These are phyloP conservation scores for Tarenaya hassleriana DNA, from an alignment of 345 rosid genomes.

Conservation along the genomic window DNA sequence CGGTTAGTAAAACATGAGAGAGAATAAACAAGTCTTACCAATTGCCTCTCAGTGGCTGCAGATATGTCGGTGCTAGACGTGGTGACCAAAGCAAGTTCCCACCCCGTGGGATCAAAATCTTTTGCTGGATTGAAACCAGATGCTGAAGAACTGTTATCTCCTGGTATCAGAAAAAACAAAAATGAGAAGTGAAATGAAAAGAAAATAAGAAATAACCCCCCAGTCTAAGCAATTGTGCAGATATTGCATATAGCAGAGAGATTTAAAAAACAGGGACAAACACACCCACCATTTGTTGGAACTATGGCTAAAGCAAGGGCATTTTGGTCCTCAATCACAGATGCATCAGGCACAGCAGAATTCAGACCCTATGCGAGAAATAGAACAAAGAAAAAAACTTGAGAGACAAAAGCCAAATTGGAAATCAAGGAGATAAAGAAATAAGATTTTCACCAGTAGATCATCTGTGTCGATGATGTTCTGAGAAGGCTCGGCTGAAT, in stretches of 20 bases:
- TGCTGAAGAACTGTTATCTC: constrained; percentile 22
- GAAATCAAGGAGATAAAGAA: constrained; percentile 8
- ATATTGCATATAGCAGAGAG: not conserved
- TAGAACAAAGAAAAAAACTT: constrained; percentile 7
- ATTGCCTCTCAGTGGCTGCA: constrained; percentile 67
- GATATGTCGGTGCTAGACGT: constrained; percentile 74
- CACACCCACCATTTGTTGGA: constrained; percentile 47
- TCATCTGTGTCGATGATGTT: constrained; percentile 63
- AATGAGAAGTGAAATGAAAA: not conserved
- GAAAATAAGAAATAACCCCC: not conserved
- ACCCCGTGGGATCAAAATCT: constrained; percentile 82
- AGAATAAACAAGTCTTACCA: constrained; percentile 45
- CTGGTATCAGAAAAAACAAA: not conserved
- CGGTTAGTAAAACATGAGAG: not conserved
- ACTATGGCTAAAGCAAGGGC: constrained; percentile 76
- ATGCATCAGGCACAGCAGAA: constrained; percentile 39
- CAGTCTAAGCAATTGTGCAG: not conserved
- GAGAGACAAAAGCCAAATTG: not conserved
- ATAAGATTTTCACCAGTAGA: constrained; percentile 51
- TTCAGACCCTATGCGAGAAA: constrained; percentile 57
- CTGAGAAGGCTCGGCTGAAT: constrained; percentile 43
- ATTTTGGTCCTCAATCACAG: constrained; percentile 62
- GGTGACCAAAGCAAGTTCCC: constrained; percentile 89
- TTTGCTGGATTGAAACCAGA: constrained; percentile 46
- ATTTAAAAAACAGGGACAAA: not conserved